Evolutionary conservation across 345 rosid genomes (phyloP), one percentile per base, ranked within the genome.

Genomic region (Citrus medica): DNA sequence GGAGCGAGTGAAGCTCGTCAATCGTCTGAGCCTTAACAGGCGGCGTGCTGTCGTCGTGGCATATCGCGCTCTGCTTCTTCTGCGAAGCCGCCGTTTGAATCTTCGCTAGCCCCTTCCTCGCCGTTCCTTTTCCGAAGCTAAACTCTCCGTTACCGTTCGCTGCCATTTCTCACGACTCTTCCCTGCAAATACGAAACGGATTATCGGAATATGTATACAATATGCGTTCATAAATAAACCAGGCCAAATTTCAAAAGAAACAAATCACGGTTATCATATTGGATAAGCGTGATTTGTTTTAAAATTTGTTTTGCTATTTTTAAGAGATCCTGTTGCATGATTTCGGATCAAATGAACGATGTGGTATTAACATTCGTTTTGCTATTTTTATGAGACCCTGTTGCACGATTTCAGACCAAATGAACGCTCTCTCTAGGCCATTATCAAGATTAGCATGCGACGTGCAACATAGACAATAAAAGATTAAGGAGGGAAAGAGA

Each of bases 1-100:
- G 99, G 58, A 95, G 87, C 5, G 96, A 92, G 80, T 93, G 99
- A 75, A 95, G 98, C 87, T 95, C 98, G 78, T 95, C 99, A 76
- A 93, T 83, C 10, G 99, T 95, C 81, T 92, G 89, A 0, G 86
- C 99, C 84, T 87, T 92, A 64, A 95, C 97, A 22, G 99, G 87
- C 24, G 92, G 85, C 0, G 85, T 83, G 69, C 92, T 90, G 87
- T 90, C 97, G 14, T 93, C 94, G 58, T 90, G 94, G 76, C 98
- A 93, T 58, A 92, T 68, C 69, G 32, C 88, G 71, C 64, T 78
- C 76, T 77, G 73, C 46, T 82, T 87, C 84, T 82, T 81, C 48
- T 78, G 73, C 30, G 78, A 7, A 40, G 75, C 6, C 48, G 56
- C 28, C 67, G 95, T 91, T 80, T 83, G 81, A 69, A 91, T 89